Conservation (phyloP, 805 yeast species). For the Schizosaccharomyces lindneri region DNA sequence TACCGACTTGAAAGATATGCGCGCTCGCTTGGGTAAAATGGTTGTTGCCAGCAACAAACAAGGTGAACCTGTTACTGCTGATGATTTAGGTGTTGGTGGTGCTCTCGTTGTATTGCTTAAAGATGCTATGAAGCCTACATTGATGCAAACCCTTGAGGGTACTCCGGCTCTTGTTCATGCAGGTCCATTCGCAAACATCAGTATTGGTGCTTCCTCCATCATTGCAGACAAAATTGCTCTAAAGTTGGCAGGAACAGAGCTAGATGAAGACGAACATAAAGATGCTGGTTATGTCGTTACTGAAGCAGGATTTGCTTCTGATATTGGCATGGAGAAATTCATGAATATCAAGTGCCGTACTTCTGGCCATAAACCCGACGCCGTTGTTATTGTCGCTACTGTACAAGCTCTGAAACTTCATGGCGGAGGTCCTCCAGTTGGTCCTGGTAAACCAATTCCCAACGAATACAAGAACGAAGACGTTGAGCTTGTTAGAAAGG, state of each 20-base stretch:
- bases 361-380: slow-evolving; percentile 68
- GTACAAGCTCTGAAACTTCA: slow-evolving; percentile 90
- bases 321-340: slow-evolving; percentile 98
- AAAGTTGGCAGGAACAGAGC: slow-evolving; percentile 54
- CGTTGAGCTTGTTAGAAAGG: slow-evolving; percentile 47
- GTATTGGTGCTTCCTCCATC: slow-evolving; percentile 89
- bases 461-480: slow-evolving; percentile 59
- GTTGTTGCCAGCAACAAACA: slow-evolving; percentile 59
- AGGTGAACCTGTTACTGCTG: slow-evolving; percentile 74
- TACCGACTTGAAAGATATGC: slow-evolving; percentile 53
- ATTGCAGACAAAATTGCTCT: slow-evolving; percentile 82
- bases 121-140: slow-evolving; percentile 86
- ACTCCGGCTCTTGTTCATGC: slow-evolving; percentile 95
- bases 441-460: slow-evolving; percentile 77
- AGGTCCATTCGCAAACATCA: slow-evolving; percentile 92
- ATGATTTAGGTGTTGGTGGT: slow-evolving; percentile 87
- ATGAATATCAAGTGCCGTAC: slow-evolving; percentile 87
- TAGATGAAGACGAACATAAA: slow-evolving; percentile 14
- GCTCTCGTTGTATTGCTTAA: slow-evolving; percentile 83
- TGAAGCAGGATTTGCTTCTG: slow-evolving; percentile 95
- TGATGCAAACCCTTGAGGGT: slow-evolving; percentile 94
- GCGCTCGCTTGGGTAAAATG: slow-evolving; percentile 66
- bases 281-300: slow-evolving; percentile 65
- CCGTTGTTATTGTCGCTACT: slow-evolving; percentile 83
- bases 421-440: slow-evolving; percentile 93